phyloP scores from a whole-genome alignment of 345 rosid genomes.

The Salix suchowensis region DNA sequence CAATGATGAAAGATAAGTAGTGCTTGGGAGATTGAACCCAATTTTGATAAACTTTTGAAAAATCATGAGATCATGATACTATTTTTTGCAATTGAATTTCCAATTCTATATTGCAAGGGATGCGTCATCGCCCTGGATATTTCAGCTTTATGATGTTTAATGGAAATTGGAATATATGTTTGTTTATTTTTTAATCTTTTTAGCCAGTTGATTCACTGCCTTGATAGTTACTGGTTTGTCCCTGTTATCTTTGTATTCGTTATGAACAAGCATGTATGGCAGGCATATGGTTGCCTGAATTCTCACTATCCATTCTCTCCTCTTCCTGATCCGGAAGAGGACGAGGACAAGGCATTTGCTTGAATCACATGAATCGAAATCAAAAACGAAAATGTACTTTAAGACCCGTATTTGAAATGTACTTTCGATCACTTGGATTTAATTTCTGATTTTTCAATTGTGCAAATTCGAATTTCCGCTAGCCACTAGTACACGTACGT shows the following conservation, averaged over 20 bases:
- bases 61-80: not conserved
- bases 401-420: not conserved
- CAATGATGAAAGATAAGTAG: constrained; percentile 2
- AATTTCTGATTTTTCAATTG: too few species aligned
- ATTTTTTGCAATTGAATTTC: not conserved
- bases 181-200: not conserved
- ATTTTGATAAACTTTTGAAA: constrained; percentile 22
- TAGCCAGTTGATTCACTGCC: not conserved
- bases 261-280: not conserved
- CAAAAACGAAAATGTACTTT: too few species aligned
- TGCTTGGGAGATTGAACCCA: constrained; percentile 27
- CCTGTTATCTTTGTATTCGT: not conserved
- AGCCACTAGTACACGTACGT: too few species aligned
- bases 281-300: not conserved
- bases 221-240: not conserved
- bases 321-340: not conserved
- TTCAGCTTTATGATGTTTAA: not conserved
- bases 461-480: too few species aligned
- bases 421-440: not conserved
- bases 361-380: not conserved
- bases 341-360: not conserved
- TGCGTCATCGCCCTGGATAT: not conserved
- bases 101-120: not conserved
- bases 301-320: not conserved
- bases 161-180: not conserved